A percentile compares a stretch with the other conserved stretches of the same genome.
Evolutionary conservation across 495 filamentous ascomycete species (phyloP).

Genomic region (Annulohypoxylon maeteangense): DNA sequence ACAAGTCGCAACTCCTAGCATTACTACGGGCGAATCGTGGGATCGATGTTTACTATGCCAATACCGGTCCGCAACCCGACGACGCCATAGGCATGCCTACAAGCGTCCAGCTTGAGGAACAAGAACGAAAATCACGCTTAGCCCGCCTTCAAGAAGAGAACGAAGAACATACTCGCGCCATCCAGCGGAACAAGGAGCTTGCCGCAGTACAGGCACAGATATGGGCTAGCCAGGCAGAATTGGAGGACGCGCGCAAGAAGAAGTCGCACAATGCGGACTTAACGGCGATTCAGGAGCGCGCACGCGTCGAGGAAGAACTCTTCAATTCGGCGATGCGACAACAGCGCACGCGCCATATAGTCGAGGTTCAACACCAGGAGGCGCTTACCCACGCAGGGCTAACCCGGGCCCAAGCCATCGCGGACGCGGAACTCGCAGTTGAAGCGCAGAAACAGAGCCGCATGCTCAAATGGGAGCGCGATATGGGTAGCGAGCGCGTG

Average conservation of each 20-base stretch:
- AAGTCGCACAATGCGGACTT: constrained; percentile 43
- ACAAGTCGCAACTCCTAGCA: constrained; percentile 49
- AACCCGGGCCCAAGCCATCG: constrained; percentile 50
- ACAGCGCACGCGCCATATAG: constrained; percentile 46
- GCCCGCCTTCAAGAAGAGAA: constrained; percentile 51
- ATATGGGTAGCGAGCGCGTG: constrained; percentile 48
- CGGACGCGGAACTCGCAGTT: constrained; percentile 53
- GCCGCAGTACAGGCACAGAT: constrained; percentile 57
- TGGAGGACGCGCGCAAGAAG: constrained; percentile 56
- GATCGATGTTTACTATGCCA: constrained; percentile 59
- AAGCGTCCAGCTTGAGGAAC: constrained; percentile 56
- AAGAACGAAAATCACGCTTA: constrained; percentile 53
- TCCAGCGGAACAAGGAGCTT: constrained; percentile 55
- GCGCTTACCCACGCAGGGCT: constrained; percentile 53
- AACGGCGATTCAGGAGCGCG: constrained; percentile 44
- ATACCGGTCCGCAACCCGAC: constrained; percentile 57
- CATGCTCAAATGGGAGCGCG: constrained; percentile 53
- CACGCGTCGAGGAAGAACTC: constrained; percentile 52
- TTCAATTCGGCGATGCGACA: constrained; percentile 46
- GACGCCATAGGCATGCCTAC: constrained; percentile 56
- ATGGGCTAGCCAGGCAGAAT: constrained; percentile 53
- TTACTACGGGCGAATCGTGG: constrained; percentile 57
- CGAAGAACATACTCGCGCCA: constrained; percentile 51
- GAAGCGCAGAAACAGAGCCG: constrained; percentile 50
- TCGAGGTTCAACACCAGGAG: constrained; percentile 52